A percentile compares a stretch with the other conserved stretches of the same genome.
Evolutionary conservation across 345 rosid genomes (phyloP).

Genomic region (Salix dunnii): DNA sequence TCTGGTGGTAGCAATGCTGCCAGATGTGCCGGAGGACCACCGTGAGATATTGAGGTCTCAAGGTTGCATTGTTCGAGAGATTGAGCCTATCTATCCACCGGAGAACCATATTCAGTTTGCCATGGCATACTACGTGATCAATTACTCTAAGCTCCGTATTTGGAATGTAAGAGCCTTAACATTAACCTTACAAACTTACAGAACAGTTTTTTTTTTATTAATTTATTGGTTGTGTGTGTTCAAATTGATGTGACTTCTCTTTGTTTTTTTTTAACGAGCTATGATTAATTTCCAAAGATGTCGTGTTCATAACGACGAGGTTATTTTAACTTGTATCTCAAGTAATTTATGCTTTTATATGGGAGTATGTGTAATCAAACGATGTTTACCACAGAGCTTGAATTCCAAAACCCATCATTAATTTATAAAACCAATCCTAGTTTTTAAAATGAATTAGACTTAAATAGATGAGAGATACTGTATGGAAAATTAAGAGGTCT

Average conservation of each 20-base stretch:
- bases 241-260: not conserved
- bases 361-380: too few species aligned
- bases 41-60: constrained; percentile 18
- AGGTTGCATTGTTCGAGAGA: constrained; percentile 23
- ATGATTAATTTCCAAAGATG: too few species aligned
- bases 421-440: not conserved
- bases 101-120: constrained; percentile 25
- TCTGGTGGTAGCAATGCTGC: constrained; percentile 24
- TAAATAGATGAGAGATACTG: not conserved
- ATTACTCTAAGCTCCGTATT: constrained; percentile 25
- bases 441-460: not conserved
- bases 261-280: not conserved
- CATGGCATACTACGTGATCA: constrained; percentile 28
- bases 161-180: constrained; percentile 14
- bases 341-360: too few species aligned
- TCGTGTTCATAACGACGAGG: too few species aligned
- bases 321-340: too few species aligned
- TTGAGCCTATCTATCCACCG: constrained; percentile 27
- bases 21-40: constrained; percentile 24
- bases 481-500: too few species aligned
- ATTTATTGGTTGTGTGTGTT: too few species aligned
- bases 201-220: not conserved
- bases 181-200: not conserved
- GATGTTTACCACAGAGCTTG: not conserved
- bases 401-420: not conserved